Evolutionary conservation across 306 rosid species (phyloP).

Genomic region (Prunus padus): DNA sequence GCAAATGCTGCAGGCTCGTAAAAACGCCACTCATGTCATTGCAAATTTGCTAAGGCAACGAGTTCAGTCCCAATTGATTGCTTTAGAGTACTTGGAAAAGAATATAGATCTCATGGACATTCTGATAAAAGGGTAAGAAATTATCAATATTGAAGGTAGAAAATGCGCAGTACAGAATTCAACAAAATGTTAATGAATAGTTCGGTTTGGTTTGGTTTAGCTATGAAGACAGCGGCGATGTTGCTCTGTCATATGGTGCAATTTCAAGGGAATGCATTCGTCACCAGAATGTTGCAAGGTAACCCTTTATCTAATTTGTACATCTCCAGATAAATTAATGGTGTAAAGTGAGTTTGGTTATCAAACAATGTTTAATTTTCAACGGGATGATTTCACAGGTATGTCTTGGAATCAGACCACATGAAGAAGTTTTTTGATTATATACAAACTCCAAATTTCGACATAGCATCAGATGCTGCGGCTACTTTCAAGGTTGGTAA

Average conservation of each 20-base stretch:
- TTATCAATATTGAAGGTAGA: not conserved
- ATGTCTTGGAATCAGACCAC: conserved; percentile 40
- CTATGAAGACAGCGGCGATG: conserved; percentile 31
- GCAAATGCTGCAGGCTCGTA: conserved; percentile 43
- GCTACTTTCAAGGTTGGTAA: conserved; percentile 33
- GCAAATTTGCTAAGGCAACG: conserved; percentile 69
- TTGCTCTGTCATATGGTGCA: conserved; percentile 39
- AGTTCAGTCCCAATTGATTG: conserved; percentile 43
- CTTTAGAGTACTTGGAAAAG: conserved; percentile 51
- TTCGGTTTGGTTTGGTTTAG: conserved; percentile 21
- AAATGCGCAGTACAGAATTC: not conserved
- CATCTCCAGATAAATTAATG: not conserved
- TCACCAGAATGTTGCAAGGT: conserved; percentile 44
- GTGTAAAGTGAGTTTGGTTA: not conserved
- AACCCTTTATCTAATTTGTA: not conserved
- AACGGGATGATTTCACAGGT: conserved; percentile 12
- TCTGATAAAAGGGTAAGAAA: conserved; percentile 49
- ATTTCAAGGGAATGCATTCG: conserved; percentile 44
- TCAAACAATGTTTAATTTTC: not conserved
- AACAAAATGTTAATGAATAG: not conserved
- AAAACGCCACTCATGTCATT: conserved; percentile 53
- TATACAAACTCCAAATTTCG: conserved; percentile 36
- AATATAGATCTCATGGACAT: conserved; percentile 58
- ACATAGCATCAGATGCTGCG: conserved; percentile 42
- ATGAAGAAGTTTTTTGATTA: conserved; percentile 41